Conservation (phyloP, 169 alveolate species). For the Eimeria zaria region DNA sequence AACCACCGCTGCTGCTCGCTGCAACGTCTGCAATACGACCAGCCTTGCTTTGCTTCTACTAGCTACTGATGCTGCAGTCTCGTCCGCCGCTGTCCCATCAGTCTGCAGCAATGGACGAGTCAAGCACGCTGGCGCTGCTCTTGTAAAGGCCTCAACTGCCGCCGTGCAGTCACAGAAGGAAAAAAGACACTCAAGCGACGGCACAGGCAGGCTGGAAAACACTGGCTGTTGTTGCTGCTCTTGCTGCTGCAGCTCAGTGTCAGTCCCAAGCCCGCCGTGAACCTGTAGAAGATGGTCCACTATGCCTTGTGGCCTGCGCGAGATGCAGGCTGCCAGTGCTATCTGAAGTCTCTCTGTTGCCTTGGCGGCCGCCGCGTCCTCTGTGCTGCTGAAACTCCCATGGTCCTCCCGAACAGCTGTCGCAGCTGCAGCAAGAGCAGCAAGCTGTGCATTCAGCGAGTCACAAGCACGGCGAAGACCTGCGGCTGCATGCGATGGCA, state of each 20-base stretch:
- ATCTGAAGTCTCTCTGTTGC: background rate
- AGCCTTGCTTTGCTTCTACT: background rate
- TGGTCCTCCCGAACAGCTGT: background rate
- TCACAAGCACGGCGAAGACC: constrained; percentile 39
- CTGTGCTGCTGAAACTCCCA: background rate
- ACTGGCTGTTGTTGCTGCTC: constrained; percentile 69
- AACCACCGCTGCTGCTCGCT: constrained; percentile 66
- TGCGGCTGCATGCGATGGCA: constrained; percentile 71
- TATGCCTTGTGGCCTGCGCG: background rate
- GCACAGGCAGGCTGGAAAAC: constrained; percentile 68
- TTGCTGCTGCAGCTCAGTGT: background rate
- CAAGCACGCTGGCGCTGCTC: constrained; percentile 33
- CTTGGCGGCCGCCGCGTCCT: background rate
- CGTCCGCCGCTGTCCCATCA: background rate
- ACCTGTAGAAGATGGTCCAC: constrained; percentile 28
- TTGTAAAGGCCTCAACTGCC: constrained; percentile 22
- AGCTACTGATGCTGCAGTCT: background rate
- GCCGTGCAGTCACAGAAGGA: constrained; percentile 30
- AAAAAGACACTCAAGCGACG: constrained; percentile 51
- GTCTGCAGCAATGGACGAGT: constrained; percentile 19
- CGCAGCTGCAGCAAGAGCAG: constrained; percentile 44
- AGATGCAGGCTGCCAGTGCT: background rate
- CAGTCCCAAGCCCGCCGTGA: background rate
- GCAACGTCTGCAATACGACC: constrained; percentile 27
- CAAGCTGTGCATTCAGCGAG: background rate